Base-by-base conservation (phyloP, 148 eudicot species). In the Rhododendron kiyosumense region DNA sequence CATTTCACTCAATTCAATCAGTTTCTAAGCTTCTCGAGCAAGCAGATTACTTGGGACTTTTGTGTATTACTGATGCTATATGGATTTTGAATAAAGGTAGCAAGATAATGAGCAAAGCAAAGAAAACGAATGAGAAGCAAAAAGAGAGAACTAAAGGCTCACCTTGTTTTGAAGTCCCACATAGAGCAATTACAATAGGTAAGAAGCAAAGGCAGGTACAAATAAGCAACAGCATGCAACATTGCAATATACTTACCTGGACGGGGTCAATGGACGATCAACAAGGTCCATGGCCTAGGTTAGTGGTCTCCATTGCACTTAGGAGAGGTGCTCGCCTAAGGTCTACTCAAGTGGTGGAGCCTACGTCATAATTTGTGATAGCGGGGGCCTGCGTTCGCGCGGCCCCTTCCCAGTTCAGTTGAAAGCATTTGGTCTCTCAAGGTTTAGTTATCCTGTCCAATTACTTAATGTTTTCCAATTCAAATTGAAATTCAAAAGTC, bases 221-320 rank as follows among this genome's bases (percentile, higher is more conserved):
- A 65, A 63, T 63, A 9, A 22, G 0, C 67, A 6, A 61, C n/a
- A 7, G 1, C 26, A 3, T 61, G 67, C 26, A 7, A 20, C 67
- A 1, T 22, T 22, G 0, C 10, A 61, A 59, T 7, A 86, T 89
- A 94, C 96, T 92, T 94, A 94, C 94, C 96, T 94, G 94, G 94
- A 94, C 93, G 94, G 93, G 96, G 96, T 91, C 85, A 74, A 88
- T 94, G 94, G 93, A 88, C 69, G 90, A 92, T 94, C 96, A 92
- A n/a, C 38, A 87, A 88, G 92, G 86, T 78, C 90, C 91, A 89
- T 92, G 86, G 93, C 91, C 93, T 92, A 91, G 93, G 90, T 84
- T 88, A 89, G 91, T 87, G 94, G 87, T 90, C 88, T 88, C 92
- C 95, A 92, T 92, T 93, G 94, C 93, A 93, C 93, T 82, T 24